Evolutionary conservation across 2,329 filamentous ascomycete genomes (phyloP), one percentile per base, ranked within the genome.

Genomic region (Fusarium nisikadoi): DNA sequence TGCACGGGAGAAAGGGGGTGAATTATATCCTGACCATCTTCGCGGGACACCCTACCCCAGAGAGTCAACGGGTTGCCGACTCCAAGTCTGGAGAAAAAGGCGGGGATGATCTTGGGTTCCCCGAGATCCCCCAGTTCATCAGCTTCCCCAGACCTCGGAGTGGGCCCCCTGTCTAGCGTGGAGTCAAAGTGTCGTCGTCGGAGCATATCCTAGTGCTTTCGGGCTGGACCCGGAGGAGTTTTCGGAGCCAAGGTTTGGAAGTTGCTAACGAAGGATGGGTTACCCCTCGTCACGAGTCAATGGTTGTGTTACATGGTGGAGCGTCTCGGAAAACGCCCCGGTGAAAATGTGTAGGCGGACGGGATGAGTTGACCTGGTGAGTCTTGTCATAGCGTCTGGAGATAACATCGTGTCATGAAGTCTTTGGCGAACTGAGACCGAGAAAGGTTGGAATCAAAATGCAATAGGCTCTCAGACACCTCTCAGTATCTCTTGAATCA

Each of bases 151-250:
- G 50, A 36, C 2, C 0, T 38, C 14, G 19, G 41, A 7, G 31
- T 50, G 61, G 43, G 36, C 1, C 25, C 13, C n/a, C 23, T 7
- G 7, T 33, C n/a, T 67, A 53, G 59, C 47, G 41, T 41, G 6
- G 42, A 61, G 49, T 25, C 16, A 27, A 47, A 27, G 23, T 14
- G n/a, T 4, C 11, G 29, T 9, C 19, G 12, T 69, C 66, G 66
- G 66, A 17, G 3, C 20, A 41, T 50, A 17, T 54, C 64, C 66
- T 68, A 58, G 52, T 54, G 45, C 2, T 25, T 2, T 68, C 66
- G 66, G 66, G 53, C 45, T 20, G 17, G 11, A 3, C 33, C 66
- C 66, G 66, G 8, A 5, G 6, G 13, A 29, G 29, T 41, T 8
- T 29, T 57, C 42, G 33, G 35, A 8, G 14, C 17, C 13, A n/a